A percentile compares a stretch with the other conserved stretches of the same genome.
These are phyloP conservation scores for Ashbya aceris DNA, from an alignment of 1,139 yeast genomes.

Conservation along the genomic window DNA sequence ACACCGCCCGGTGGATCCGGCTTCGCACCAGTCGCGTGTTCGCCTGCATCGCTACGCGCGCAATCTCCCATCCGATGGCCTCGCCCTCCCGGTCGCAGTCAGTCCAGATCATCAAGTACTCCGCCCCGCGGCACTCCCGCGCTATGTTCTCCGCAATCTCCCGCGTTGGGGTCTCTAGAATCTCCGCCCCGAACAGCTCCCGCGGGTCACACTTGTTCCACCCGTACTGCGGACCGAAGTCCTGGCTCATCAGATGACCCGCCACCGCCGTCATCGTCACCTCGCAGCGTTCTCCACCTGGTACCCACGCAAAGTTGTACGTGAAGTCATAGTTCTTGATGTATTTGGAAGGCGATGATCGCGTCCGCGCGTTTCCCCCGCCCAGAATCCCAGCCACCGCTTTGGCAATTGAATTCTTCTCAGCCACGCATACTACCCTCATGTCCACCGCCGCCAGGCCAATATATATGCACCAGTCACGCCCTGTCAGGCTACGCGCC, in stretches of 20 bases:
- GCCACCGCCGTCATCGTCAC: constrained; percentile 89
- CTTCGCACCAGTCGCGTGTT: constrained; percentile 38
- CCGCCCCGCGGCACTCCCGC: constrained; percentile 51
- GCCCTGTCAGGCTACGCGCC: no score
- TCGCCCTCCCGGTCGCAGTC: constrained; percentile 99
- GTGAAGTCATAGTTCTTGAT: constrained; percentile 75
- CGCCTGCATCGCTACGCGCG: constrained; percentile 51
- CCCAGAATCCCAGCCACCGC: constrained; percentile 69
- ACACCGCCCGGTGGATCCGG: constrained; percentile 61
- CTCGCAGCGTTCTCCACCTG: constrained; percentile 39
- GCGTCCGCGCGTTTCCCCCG: constrained; percentile 50
- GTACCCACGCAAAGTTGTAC: constrained; percentile 42
- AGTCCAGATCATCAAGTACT: constrained; percentile 85
- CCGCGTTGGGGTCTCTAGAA: constrained; percentile 35
- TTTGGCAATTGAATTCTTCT: constrained; percentile 90
- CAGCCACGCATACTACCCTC: constrained; percentile 91
- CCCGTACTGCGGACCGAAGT: constrained; percentile 46
- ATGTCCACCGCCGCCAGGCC: constrained; percentile 26
- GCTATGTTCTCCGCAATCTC: constrained; percentile 61
- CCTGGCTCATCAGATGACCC: constrained; percentile 68
- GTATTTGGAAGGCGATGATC: constrained; percentile 49
- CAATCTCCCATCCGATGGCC: constrained; percentile 82
- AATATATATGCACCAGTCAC: no score
- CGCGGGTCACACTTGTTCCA: constrained; percentile 71
- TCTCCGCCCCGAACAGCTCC: constrained; percentile 60